Evolutionary conservation across 1,139 yeast species (phyloP), one percentile per base, ranked within the genome.

Genomic region (Suhomyces bokatorum): DNA sequence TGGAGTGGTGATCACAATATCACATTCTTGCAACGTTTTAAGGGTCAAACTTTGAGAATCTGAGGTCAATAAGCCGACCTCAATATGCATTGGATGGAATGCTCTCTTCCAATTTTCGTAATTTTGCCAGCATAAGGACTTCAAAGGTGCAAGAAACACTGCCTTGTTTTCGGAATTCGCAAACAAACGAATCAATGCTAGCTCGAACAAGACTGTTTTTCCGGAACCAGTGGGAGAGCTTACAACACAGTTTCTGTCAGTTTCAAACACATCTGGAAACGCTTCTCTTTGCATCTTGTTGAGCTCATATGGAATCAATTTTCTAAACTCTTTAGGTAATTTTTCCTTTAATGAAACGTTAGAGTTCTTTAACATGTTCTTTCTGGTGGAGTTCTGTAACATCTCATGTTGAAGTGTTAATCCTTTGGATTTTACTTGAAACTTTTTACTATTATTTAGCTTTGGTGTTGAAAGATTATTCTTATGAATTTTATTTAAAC

Each of bases 191-290:
- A 77, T 50, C 1, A 79, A 74, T 0, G 83, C 80, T 32, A 80
- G 53, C 53, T 80, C 83, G 52, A 77, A 78, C 4, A 79, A 53
- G 0, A 72, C 82, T 0, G 83, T 78, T 52, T 79, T 80, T 0
- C 84, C 83, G 1, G 83, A 76, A 0, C 84, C 83, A 0, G 83
- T 77, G 0, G 84, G 84, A 2, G 83, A 66, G 32, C 79, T 69
- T 12, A 79, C 62, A 1, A 79, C 75, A 48, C 77, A 70, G 48
- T 76, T 79, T 15, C 60, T 50, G n/a, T 60, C 54, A 2, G 57
- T 41, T 3, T 63, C 52, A 51, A 67, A 78, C 3, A 78, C 49
- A 0, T 46, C 29, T 1, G 60, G 45, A 48, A 75, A 77, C 2
- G 77, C 68, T 38, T 60, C 64, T 0, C 79, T 66, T 56, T 80